Base-by-base conservation (phyloP, 1,284 basidiomycete genomes). In the Puccinia novopanici region DNA sequence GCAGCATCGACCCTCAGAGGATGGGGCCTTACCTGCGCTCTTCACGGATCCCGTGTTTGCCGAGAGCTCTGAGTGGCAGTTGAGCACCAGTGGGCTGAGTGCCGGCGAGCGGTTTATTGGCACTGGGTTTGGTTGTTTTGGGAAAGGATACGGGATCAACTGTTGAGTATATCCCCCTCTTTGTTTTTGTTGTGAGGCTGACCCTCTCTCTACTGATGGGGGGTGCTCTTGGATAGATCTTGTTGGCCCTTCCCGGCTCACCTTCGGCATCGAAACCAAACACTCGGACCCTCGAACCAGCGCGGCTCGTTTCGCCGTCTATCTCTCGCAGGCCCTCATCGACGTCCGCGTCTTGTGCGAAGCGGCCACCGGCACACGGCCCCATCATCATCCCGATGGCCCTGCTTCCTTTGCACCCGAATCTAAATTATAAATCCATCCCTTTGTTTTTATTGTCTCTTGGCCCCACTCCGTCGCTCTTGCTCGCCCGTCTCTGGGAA, bases 261-360 rank as follows among this genome's bases (percentile, higher is more conserved):
- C 95, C 87, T 96, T 98, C 87, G 96, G 96, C 2, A 91, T 98
- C 84, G 95, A 98, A 87, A 93, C 92, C 78, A 98, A 98, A 86
- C 87, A 89, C 83, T 92, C 92, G 10, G 90, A 88, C 83, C 85
- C 88, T 8, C 85, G 87, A 50, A 95, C 93, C 37, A 92, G 92
- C 40, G 95, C 94, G 13, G 87, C 88, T 13, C 81, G 82, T 37
- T 93, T 97, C 86, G 91, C 92, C 84, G 84, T 88, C 81, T 89
- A 90, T 67, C 86, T 98, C 73, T 86, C 87, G n/a, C 88, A 90
- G 81, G 90, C 92, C 22, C 86, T 98, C 82, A 85, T 88, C 80
- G 91, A 93, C 83, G 93, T 98, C 90, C 88, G 88, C 82, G 83
- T 84, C 42, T 86, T 91, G 17, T 91, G 89, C 83, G 88, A 89